phyloP scores from a whole-genome alignment of 331 rosid genomes.

The Saraca asoca region DNA sequence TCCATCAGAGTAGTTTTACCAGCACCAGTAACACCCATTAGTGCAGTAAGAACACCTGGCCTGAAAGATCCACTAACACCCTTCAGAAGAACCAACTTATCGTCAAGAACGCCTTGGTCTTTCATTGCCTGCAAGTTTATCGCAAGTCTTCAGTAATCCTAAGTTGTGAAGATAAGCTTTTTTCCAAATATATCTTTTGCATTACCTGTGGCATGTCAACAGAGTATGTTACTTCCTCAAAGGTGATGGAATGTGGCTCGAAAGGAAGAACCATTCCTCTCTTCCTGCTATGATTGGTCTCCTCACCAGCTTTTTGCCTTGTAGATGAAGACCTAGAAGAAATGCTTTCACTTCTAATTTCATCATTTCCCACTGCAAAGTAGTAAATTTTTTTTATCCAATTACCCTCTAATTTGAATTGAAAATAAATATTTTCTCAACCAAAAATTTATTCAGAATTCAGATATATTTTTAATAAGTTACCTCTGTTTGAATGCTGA shows the following conservation, averaged over 20 bases:
- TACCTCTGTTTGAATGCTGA: constrained; percentile 20
- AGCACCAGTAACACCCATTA: constrained; percentile 79
- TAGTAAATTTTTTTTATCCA: not conserved
- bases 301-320: constrained; percentile 1
- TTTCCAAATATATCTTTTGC: constrained; percentile 9
- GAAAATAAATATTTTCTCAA: not conserved
- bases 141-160: not conserved
- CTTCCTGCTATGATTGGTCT: constrained; percentile 33
- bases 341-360: constrained; percentile 23
- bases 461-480: not conserved
- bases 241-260: constrained; percentile 63
- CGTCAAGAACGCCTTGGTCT: constrained; percentile 55
- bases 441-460: not conserved
- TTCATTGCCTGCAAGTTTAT: constrained; percentile 54
- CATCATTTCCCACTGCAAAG: not conserved
- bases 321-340: constrained; percentile 5
- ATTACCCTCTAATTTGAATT: too few species aligned
- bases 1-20: constrained; percentile 72
- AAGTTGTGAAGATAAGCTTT: not conserved
- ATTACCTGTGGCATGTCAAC: constrained; percentile 78
- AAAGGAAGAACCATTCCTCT: constrained; percentile 75
- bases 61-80: constrained; percentile 68
- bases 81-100: constrained; percentile 57
- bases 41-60: constrained; percentile 76
- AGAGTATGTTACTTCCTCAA: constrained; percentile 59